These are phyloP conservation scores for Artemisia argyi DNA, from an alignment of 129 eudicot genomes.

Conservation along the genomic window DNA sequence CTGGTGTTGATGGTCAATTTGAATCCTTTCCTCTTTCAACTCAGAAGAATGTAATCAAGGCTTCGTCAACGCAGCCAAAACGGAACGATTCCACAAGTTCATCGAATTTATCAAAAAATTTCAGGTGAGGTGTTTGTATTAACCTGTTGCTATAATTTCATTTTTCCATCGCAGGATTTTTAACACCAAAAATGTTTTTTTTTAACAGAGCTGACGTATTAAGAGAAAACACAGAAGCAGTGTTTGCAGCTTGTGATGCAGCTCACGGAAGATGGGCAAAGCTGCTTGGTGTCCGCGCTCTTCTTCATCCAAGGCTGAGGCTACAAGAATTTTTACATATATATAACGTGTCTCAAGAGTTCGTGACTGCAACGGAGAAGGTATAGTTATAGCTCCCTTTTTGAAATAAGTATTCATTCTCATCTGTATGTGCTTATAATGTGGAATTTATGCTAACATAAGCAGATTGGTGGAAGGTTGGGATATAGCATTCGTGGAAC, in stretches of 20 bases:
- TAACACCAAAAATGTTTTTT: constrained; percentile 17
- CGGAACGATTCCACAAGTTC: constrained; percentile 60
- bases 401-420: background rate
- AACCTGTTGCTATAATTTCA: background rate
- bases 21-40: constrained; percentile 51
- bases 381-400: constrained; percentile 30
- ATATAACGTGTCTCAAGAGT: constrained; percentile 73
- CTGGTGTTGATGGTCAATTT: constrained; percentile 38
- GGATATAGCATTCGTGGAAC: constrained; percentile 97
- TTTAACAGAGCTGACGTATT: constrained; percentile 81
- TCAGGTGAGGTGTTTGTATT: constrained; percentile 53
- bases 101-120: constrained; percentile 71
- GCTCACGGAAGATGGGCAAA: constrained; percentile 99
- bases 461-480: constrained; percentile 99
- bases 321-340: constrained; percentile 80
- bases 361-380: constrained; percentile 88
- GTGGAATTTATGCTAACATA: constrained; percentile 31
- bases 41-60: constrained; percentile 44
- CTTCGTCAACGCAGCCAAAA: constrained; percentile 44
- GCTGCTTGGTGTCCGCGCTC: constrained; percentile 89
- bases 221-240: constrained; percentile 95
- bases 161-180: background rate
- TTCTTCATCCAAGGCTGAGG: constrained; percentile 80
- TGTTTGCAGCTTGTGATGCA: constrained; percentile 91
- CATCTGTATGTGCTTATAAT: constrained; percentile 26